These are phyloP conservation scores for Mortierella sp. DNA, from an alignment of 371 early-diverging fungal genomes.

Conservation along the genomic window DNA sequence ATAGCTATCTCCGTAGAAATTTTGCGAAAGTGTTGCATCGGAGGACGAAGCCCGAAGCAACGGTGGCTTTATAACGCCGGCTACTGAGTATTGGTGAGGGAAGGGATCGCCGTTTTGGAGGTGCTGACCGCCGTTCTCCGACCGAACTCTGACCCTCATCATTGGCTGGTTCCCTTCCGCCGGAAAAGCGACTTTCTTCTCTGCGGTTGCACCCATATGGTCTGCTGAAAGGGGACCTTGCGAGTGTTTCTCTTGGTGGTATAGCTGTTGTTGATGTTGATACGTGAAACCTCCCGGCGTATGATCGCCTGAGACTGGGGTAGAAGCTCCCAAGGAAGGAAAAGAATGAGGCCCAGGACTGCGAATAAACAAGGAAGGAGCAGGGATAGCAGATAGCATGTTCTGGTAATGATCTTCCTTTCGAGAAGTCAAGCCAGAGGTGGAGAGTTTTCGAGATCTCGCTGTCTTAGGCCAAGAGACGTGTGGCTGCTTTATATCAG, in stretches of 20 bases:
- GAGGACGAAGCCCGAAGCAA: slow-evolving; percentile 20
- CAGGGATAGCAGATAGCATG: slow-evolving; percentile 35
- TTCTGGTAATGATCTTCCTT: slow-evolving; percentile 46
- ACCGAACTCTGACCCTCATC: slow-evolving; percentile 29
- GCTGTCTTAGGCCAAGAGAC: slow-evolving; percentile 47
- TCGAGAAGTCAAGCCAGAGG: slow-evolving; percentile 31
- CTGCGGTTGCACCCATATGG: slow-evolving; percentile 25
- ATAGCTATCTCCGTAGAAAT: neutral
- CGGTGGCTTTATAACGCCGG: slow-evolving; percentile 30
- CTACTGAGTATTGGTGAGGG: slow-evolving; percentile 3
- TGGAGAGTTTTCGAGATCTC: slow-evolving; percentile 40
- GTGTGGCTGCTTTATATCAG: slow-evolving; percentile 37
- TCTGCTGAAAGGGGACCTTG: slow-evolving; percentile 49
- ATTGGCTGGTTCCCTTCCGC: slow-evolving; percentile 12
- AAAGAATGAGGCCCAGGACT: slow-evolving; percentile 24
- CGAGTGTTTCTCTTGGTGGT: slow-evolving; percentile 19
- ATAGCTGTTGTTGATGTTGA: slow-evolving; percentile 27
- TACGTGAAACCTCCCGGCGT: slow-evolving; percentile 16
- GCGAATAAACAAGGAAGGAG: slow-evolving; percentile 48
- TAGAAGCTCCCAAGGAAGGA: slow-evolving; percentile 10
- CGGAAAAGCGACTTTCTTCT: slow-evolving; percentile 21
- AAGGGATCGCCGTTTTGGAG: slow-evolving; percentile 3
- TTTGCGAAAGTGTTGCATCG: slow-evolving; percentile 14
- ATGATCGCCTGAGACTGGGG: slow-evolving; percentile 11
- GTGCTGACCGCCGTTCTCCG: slow-evolving; percentile 30